Percentiles rank a stretch among this genome's conserved stretches.
Evolutionary conservation across 2,329 filamentous ascomycete genomes (phyloP).

Genomic region (Botrytis sinoallii): DNA sequence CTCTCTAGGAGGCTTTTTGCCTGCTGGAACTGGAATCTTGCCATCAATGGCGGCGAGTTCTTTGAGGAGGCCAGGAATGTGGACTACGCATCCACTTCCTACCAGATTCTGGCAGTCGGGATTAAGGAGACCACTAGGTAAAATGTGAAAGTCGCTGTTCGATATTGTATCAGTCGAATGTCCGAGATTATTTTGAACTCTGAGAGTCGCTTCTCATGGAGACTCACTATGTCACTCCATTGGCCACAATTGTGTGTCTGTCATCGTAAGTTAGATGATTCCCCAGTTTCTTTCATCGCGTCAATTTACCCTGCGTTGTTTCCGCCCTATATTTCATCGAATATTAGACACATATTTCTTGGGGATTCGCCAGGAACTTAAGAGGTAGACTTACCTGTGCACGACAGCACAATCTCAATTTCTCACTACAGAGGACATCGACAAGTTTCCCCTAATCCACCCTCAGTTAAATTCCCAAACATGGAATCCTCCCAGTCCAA

Average conservation of each 20-base stretch:
- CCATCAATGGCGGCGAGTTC: slow-evolving; percentile 59
- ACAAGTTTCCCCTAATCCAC: slow-evolving; percentile 55
- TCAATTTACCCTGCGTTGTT: slow-evolving; percentile 49
- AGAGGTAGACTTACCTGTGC: slow-evolving; percentile 5
- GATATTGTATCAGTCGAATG: background rate
- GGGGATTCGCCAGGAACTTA: slow-evolving; percentile 20
- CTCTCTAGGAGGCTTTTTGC: slow-evolving; percentile 42
- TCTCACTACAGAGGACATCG: slow-evolving; percentile 41
- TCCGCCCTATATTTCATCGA: slow-evolving; percentile 42
- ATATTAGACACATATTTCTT: background rate
- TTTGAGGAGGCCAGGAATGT: slow-evolving; percentile 64
- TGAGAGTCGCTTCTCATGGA: background rate
- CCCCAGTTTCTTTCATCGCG: background rate
- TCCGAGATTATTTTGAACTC: background rate
- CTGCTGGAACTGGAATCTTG: slow-evolving; percentile 46
- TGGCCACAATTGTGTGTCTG: slow-evolving; percentile 42
- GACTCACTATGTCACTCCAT: slow-evolving; percentile 41
- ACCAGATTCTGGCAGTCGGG: slow-evolving; percentile 70
- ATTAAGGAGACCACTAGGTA: slow-evolving; percentile 70
- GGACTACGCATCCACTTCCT: slow-evolving; percentile 65
- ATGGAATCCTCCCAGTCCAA: background rate
- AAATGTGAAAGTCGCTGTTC: slow-evolving; percentile 47
- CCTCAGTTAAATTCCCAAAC: background rate
- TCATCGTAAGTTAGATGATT: background rate
- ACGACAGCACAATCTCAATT: slow-evolving; percentile 18